These are phyloP conservation scores for Trichothecium sympodiale DNA, from an alignment of 2,329 filamentous ascomycete genomes.

Conservation along the genomic window DNA sequence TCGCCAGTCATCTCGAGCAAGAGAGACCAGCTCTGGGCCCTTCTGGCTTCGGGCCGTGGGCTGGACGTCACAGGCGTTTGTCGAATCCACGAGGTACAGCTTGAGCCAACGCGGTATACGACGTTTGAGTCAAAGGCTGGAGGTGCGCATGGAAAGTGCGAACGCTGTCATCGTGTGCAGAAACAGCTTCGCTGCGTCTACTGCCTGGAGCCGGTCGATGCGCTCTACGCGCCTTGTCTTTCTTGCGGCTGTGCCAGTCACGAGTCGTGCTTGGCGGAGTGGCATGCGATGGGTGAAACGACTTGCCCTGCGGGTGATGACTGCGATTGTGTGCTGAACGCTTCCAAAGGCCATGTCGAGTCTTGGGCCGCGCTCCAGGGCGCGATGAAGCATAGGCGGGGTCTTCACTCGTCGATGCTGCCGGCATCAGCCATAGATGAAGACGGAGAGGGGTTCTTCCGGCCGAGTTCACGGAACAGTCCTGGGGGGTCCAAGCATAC, in stretches of 20 bases:
- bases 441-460: conserved; percentile 22
- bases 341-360: conserved; percentile 45
- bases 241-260: conserved; percentile 53
- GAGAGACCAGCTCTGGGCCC: conserved; percentile 37
- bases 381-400: conserved; percentile 21
- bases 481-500: conserved; percentile 6
- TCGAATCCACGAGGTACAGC: conserved; percentile 48
- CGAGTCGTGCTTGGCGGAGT: conserved; percentile 46
- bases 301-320: conserved; percentile 54
- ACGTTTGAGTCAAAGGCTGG: conserved; percentile 25
- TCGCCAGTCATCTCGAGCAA: conserved; percentile 48
- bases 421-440: conserved; percentile 17
- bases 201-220: conserved; percentile 49
- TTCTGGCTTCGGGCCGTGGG: conserved; percentile 42
- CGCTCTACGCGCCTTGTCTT: conserved; percentile 49
- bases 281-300: conserved; percentile 44
- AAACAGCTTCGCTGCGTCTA: conserved; percentile 50
- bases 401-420: conserved; percentile 12
- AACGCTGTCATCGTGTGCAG: conserved; percentile 43
- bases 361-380: conserved; percentile 42
- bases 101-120: conserved; percentile 44
- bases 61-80: conserved; percentile 54
- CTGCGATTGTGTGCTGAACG: conserved; percentile 49
- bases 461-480: conserved; percentile 18
- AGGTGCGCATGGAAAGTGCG: conserved; percentile 37